Conservation (phyloP, 2,329 filamentous ascomycete species). For the Byssothecium circinans region DNA sequence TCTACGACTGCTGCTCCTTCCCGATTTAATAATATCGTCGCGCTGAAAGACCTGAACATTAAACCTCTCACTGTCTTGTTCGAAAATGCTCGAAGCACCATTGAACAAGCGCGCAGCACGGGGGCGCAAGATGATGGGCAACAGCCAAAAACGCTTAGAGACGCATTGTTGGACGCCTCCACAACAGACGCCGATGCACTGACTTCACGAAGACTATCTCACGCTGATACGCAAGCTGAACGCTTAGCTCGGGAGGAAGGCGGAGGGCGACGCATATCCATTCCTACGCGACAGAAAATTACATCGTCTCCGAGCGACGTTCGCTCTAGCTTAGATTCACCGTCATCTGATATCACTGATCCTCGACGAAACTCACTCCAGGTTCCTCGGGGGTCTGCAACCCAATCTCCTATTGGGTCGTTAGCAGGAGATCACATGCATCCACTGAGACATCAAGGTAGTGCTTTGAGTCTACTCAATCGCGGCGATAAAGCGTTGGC, state of each 20-base stretch:
- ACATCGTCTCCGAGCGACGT: constrained; percentile 18
- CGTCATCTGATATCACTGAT: constrained; percentile 36
- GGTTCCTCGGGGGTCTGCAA: constrained; percentile 27
- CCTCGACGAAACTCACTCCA: constrained; percentile 38
- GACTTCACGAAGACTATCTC: constrained; percentile 47
- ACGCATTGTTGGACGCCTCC: constrained; percentile 88
- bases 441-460: constrained; percentile 52
- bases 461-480: constrained; percentile 63
- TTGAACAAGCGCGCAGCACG: constrained; percentile 39
- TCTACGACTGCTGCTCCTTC: constrained; percentile 45
- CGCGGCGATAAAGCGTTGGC: constrained; percentile 64
- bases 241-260: constrained; percentile 33
- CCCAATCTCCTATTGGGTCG: constrained; percentile 36
- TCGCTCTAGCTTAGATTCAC: constrained; percentile 22
- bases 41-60: constrained; percentile 73
- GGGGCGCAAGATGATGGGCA: constrained; percentile 38
- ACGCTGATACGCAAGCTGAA: constrained; percentile 45
- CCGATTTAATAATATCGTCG: constrained; percentile 69
- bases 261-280: constrained; percentile 19
- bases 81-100: constrained; percentile 59
- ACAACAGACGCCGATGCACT: constrained; percentile 77
- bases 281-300: constrained; percentile 25
- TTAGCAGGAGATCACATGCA: constrained; percentile 38
- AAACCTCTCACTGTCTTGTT: constrained; percentile 91
- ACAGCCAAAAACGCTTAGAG: constrained; percentile 75